Percentiles rank a stretch among this genome's conserved stretches.
These are phyloP conservation scores for Blepharisma stoltei DNA, from an alignment of 73 alveolate species.

Conservation along the genomic window DNA sequence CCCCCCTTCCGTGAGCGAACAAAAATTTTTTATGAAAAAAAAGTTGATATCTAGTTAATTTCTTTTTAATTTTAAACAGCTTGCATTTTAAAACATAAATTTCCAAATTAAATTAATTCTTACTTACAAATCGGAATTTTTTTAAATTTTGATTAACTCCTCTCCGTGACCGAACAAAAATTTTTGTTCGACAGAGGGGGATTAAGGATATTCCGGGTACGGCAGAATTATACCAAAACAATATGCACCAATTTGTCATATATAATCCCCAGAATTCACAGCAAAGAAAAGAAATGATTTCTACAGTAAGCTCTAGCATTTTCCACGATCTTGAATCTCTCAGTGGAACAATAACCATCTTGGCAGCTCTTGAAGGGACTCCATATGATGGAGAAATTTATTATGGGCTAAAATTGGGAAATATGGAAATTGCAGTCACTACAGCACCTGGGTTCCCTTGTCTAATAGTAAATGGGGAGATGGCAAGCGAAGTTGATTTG, in stretches of 20 bases:
- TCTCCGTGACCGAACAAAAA: no score
- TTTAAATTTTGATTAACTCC: no score
- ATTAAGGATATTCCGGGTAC: not conserved
- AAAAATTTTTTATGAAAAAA: no score
- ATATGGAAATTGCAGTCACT: not conserved
- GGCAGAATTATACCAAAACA: conserved; percentile 16
- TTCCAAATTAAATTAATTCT: no score
- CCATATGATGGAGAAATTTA: not conserved
- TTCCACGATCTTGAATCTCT: not conserved
- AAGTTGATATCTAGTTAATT: no score
- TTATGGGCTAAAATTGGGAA: not conserved
- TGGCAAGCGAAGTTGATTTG: no score
- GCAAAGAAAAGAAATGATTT: not conserved
- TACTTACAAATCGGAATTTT: no score
- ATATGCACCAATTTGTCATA: conserved; percentile 7
- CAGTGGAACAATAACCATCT: not conserved
- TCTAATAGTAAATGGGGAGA: no score
- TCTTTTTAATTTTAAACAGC: no score
- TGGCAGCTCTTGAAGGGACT: conserved; percentile 27
- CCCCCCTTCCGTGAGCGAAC: no score
- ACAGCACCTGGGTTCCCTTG: not conserved
- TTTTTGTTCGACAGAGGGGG: no score
- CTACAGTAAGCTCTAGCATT: not conserved
- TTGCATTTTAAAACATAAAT: no score
- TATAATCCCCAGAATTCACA: not conserved